Base-by-base conservation (phyloP, 257 asterid species). In the Solanum ahanhuiri region DNA sequence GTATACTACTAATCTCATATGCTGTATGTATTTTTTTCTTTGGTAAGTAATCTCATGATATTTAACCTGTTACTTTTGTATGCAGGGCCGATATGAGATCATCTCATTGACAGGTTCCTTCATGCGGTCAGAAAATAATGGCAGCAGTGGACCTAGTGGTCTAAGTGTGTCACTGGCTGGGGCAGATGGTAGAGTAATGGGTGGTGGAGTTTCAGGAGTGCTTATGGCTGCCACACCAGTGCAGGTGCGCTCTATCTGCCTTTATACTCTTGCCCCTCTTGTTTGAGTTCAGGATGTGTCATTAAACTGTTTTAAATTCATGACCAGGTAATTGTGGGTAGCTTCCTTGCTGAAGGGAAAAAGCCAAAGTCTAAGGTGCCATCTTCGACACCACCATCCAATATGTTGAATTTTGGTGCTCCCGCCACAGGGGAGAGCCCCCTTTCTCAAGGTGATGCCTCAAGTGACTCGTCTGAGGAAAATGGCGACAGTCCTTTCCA, bases 41-140 rank as follows among this genome's bases (percentile, higher is more conserved):
- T 30, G 64, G 5, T 14, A 77, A 77, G 63, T 43, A 43, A 43
- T 77, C 9, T 79, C 66, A 79, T 45, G 84, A 28, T 79, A 79
- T 45, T 73, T 37, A 37, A 37, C 22, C 57, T 37, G 57, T 37
- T 35, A 15, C 35, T 48, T 43, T 31, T 70, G 54, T 12, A 70
- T 91, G 88, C 97, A 96, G 99, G 98, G 98, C 9, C 95, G 93
- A n/a, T 96, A 91, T 86, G 96, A 96, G 89, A 95, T 96, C 15
- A 89, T 96, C 82, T 93, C 97, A 33, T 87, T 96, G 88, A 88
- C 97, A 3, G 98, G 98, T 88, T 94, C 99, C 39, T 91, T 93
- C 91, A 71, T 87, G 83, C 91, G 85, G 75, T 89, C 95, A 12
- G 99, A 94, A 85, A 92, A 87, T 87, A 90, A 90, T 63, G 97